Percentiles rank a stretch among this genome's conserved stretches.
These are phyloP conservation scores for Pachyrhizus erosus DNA, from an alignment of 306 rosid genomes.

Conservation along the genomic window DNA sequence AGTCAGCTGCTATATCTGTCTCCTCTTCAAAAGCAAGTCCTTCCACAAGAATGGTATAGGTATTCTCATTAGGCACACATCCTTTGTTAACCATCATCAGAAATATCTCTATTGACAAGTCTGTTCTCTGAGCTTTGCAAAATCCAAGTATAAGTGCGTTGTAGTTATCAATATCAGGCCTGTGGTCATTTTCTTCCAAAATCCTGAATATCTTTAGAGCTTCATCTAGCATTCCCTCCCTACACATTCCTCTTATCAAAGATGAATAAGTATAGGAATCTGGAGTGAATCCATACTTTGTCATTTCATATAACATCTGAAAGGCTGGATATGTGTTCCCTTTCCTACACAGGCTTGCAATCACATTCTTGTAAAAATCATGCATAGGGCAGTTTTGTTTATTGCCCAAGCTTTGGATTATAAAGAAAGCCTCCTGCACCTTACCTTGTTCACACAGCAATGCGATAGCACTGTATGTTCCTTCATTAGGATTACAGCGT, in stretches of 20 bases:
- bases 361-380: slow-evolving; percentile 67
- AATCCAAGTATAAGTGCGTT: slow-evolving; percentile 81
- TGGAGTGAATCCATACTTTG: slow-evolving; percentile 75
- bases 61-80: slow-evolving; percentile 75
- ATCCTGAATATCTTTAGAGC: slow-evolving; percentile 75
- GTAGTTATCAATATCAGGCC: slow-evolving; percentile 72
- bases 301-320: slow-evolving; percentile 84
- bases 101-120: slow-evolving; percentile 63
- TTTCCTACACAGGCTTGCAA: slow-evolving; percentile 78
- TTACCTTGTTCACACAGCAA: slow-evolving; percentile 76
- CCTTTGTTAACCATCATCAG: slow-evolving; percentile 75
- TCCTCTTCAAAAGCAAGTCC: slow-evolving; percentile 80
- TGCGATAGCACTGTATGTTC: slow-evolving; percentile 81
- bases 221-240: slow-evolving; percentile 86
- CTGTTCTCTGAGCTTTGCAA: slow-evolving; percentile 77
- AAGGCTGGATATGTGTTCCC: slow-evolving; percentile 90
- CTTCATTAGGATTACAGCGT: slow-evolving; percentile 71
- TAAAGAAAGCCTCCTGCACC: slow-evolving; percentile 73
- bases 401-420: slow-evolving; percentile 70
- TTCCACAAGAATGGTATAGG: slow-evolving; percentile 81
- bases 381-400: slow-evolving; percentile 59
- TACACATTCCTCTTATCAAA: slow-evolving; percentile 86
- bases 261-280: slow-evolving; percentile 84
- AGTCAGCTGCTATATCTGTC: slow-evolving; percentile 62
- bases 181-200: slow-evolving; percentile 71